These are phyloP conservation scores for Phytophthora boehmeriae DNA, from an alignment of 352 stramenopile genomes.

Conservation along the genomic window DNA sequence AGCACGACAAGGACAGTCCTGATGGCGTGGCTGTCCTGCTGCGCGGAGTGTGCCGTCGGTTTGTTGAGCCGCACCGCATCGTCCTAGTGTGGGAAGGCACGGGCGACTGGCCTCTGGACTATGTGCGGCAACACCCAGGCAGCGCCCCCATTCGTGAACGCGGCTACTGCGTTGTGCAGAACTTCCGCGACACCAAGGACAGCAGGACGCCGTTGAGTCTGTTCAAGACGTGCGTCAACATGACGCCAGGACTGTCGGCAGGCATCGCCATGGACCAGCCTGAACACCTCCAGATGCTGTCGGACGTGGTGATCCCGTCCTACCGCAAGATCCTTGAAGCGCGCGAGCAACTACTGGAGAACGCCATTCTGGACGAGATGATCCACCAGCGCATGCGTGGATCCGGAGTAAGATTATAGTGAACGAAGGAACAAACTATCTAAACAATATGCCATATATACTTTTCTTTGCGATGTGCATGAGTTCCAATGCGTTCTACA, in stretches of 20 bases:
- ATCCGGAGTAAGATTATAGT: constrained; percentile 21
- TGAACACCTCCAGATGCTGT: constrained; percentile 40
- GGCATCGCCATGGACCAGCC: constrained; percentile 31
- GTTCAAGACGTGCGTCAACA: constrained; percentile 34
- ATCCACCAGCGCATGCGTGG: constrained; percentile 29
- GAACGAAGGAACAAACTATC: constrained; percentile 21
- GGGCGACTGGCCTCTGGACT: constrained; percentile 40
- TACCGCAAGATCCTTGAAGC: constrained; percentile 46
- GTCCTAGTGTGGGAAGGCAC: constrained; percentile 39
- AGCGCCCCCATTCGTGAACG: constrained; percentile 43
- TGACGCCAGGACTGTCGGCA: constrained; percentile 40
- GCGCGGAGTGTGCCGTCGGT: constrained; percentile 30
- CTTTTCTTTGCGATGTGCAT: constrained; percentile 6
- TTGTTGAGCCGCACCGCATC: constrained; percentile 30
- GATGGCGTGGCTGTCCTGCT: constrained; percentile 32
- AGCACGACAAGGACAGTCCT: constrained; percentile 10
- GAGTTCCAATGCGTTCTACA: too few relatives aligned
- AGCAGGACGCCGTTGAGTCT: constrained; percentile 20
- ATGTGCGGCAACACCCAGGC: constrained; percentile 18
- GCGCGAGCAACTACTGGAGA: constrained; percentile 46
- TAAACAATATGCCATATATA: constrained; percentile 38
- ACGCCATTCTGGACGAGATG: constrained; percentile 43
- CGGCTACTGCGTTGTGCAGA: constrained; percentile 39
- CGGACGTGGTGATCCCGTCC: constrained; percentile 35
- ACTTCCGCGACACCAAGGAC: constrained; percentile 12